These are phyloP conservation scores for Penicillium frequentans DNA, from an alignment of 2,329 filamentous ascomycete genomes.

Conservation along the genomic window DNA sequence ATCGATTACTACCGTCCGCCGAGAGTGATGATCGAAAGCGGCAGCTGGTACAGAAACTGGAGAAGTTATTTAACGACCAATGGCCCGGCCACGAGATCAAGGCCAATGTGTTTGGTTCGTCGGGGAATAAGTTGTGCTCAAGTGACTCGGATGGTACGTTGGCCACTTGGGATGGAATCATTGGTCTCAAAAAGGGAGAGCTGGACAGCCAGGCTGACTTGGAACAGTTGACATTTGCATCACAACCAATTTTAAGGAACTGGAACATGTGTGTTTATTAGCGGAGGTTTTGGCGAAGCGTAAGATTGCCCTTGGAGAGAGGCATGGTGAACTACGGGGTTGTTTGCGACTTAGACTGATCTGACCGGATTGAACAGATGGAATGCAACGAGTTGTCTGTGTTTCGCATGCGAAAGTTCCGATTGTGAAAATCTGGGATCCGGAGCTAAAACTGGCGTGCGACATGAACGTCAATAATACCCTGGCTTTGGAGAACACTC, in stretches of 20 bases:
- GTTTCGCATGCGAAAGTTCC: conserved; percentile 94
- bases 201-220: conserved; percentile 23
- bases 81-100: conserved; percentile 90
- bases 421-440: conserved; percentile 99
- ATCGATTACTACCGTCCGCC: conserved; percentile 76
- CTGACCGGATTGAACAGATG: conserved; percentile 58
- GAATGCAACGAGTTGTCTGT: conserved; percentile 95
- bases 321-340: background rate
- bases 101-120: conserved; percentile 96
- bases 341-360: background rate
- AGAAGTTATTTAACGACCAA: conserved; percentile 81
- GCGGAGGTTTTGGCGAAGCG: conserved; percentile 81
- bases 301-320: conserved; percentile 51
- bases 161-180: background rate
- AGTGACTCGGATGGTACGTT: conserved; percentile 88
- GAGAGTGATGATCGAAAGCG: conserved; percentile 74
- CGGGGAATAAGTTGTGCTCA: conserved; percentile 90
- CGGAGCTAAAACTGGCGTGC: conserved; percentile 81
- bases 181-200: background rate
- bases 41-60: conserved; percentile 80
- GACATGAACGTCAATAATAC: conserved; percentile 99
- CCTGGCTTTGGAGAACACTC: conserved; percentile 88
- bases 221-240: conserved; percentile 90
- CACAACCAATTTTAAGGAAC: conserved; percentile 80
- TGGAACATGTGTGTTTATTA: conserved; percentile 88